Evolutionary conservation across 352 stramenopile genomes (phyloP), one percentile per base, ranked within the genome.

Genomic region (Globisporangium recalcitrans): DNA sequence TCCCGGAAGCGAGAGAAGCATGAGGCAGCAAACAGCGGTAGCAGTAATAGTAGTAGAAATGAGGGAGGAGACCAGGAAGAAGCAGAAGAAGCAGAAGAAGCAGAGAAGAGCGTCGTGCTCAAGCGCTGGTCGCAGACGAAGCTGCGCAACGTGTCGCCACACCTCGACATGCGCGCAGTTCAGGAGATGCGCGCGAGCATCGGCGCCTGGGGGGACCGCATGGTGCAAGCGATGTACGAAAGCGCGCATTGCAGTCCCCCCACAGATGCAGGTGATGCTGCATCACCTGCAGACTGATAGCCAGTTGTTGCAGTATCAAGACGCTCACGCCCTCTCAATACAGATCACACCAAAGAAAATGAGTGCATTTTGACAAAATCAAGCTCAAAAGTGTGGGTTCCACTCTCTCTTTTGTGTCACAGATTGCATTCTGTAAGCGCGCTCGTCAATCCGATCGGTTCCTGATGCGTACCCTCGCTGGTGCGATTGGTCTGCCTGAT

Each of bases 91-190:
- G 16, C 56, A 2, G 36, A 36, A 2, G 29, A 32, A 3, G 47
- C 51, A 4, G 46, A 58, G 8, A 51, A 48, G 36, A 27, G 7
- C 26, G 29, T 58, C 31, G 52, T 65, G 3, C 26, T 65, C 6
- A 60, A 24, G 38, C 60, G 60, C 36, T 65, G 60, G 60, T 65
- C 51, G 27, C 51, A 58, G 51, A 65, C 60, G 19, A 60, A 47
- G 26, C 26, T 65, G 26, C 52, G 54, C 42, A 63, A 62, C 22
- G 14, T 55, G 26, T 7, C 14, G 8, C n/a, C 52, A 1, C 7
- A 52, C n/a, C 22, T 48, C 1, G 46, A 42, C 16, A 19, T 59
- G 32, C 44, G 29, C 14, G 46, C 36, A 42, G 48, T 55, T 14
- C 36, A 54, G 19, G 51, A 44, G 40, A 49, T 65, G 60, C 60